Conservation (phyloP, 495 filamentous ascomycete species). For the Peziza echinospora region DNA sequence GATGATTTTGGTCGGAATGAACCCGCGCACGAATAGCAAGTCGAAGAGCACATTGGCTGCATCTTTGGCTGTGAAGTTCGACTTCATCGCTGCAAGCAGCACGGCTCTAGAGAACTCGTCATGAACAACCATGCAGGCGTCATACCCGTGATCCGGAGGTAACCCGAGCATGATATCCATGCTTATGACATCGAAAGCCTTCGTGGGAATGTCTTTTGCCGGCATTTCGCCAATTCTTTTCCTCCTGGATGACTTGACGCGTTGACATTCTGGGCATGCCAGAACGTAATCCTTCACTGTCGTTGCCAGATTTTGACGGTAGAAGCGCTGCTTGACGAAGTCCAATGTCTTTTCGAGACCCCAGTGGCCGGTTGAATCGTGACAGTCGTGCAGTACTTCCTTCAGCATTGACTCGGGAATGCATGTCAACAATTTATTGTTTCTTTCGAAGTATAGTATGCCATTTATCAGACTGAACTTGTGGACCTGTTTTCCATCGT, state of each 20-base stretch:
- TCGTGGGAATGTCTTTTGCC: neutral
- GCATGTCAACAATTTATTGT: neutral
- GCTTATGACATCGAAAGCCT: neutral
- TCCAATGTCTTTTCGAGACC: neutral
- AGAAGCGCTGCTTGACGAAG: neutral
- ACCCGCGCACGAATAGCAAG: neutral
- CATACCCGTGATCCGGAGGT: neutral
- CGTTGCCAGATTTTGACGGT: neutral
- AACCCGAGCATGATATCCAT: slow-evolving; percentile 1
- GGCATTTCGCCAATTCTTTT: neutral
- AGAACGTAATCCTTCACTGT: neutral
- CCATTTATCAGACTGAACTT: neutral
- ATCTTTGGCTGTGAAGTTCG: neutral
- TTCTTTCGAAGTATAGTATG: neutral
- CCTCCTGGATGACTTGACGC: neutral
- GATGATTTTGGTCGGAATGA: neutral
- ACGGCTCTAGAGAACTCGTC: neutral
- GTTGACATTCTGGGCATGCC: neutral
- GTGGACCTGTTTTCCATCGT: too few species aligned
- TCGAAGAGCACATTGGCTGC: neutral
- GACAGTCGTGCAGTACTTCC: neutral
- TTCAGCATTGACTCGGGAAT: neutral
- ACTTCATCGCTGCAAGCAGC: neutral
- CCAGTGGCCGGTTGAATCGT: neutral
- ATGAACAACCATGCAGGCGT: neutral